Conservation (phyloP, 495 filamentous ascomycete species). For the Podospora appendiculata region DNA sequence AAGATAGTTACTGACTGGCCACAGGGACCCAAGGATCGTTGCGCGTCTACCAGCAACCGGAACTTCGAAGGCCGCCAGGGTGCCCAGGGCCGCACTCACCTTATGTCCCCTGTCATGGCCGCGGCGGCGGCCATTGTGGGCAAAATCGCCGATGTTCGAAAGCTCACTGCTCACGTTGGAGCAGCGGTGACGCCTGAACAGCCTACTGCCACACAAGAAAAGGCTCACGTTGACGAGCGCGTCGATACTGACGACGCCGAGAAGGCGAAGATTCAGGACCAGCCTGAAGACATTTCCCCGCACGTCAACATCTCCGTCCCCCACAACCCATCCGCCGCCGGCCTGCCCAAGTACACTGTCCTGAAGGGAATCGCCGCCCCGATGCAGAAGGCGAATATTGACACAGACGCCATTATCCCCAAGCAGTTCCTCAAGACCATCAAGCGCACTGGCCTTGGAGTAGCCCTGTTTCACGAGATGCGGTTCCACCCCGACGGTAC, state of each 20-base stretch:
- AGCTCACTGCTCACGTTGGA: conserved; percentile 45
- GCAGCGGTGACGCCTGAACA: conserved; percentile 17
- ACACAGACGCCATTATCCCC: conserved; percentile 97
- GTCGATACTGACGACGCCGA: conserved; percentile 63
- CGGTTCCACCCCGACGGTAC: conserved; percentile 65
- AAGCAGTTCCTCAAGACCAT: conserved; percentile 99
- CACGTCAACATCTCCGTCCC: conserved; percentile 50
- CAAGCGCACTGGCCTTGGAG: conserved; percentile 89
- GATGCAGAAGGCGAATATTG: conserved; percentile 80
- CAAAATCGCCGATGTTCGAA: conserved; percentile 85
- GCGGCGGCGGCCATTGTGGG: conserved; percentile 84
- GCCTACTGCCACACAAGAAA: conserved; percentile 12
- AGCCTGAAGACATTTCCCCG: conserved; percentile 62
- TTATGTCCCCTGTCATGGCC: conserved; percentile 97
- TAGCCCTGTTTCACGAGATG: conserved; percentile 77
- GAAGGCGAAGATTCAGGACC: conserved; percentile 68
- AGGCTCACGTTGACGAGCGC: conserved; percentile 61
- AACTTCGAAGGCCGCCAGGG: conserved; percentile 98
- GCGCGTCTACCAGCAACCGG: conserved; percentile 91
- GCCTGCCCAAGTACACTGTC: conserved; percentile 73
- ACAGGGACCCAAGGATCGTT: conserved; percentile 71
- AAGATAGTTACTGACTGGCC: too few species aligned
- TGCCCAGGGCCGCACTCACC: conserved; percentile 84
- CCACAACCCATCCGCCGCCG: conserved; percentile 43
- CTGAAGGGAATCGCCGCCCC: conserved; percentile 86